Conservation (phyloP, 1,284 basidiomycete genomes). For the Calocybe gambosa region DNA sequence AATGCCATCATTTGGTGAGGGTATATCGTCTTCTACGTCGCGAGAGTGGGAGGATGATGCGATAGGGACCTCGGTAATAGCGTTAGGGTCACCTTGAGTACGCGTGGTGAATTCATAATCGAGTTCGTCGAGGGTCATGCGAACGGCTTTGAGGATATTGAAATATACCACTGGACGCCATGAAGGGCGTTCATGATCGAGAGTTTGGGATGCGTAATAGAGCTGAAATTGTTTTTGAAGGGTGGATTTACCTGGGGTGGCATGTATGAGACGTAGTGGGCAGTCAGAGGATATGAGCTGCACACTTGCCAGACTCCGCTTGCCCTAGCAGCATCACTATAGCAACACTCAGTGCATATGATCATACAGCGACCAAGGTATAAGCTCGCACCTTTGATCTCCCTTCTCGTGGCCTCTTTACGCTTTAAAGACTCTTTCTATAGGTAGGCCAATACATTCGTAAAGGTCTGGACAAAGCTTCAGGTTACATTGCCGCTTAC, state of each 20-base stretch:
- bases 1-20: constrained; percentile 17
- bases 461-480: background rate
- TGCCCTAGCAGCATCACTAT: constrained; percentile 67
- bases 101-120: constrained; percentile 46
- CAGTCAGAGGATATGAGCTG: background rate
- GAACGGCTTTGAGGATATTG: constrained; percentile 73
- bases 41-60: constrained; percentile 12
- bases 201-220: constrained; percentile 62
- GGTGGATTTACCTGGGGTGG: constrained; percentile 58
- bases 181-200: constrained; percentile 63
- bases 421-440: constrained; percentile 53
- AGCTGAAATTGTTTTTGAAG: constrained; percentile 79
- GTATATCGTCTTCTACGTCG: constrained; percentile 1
- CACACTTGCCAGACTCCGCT: constrained; percentile 53
- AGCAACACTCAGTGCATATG: too few species aligned
- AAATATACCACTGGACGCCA: constrained; percentile 78
- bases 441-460: too few species aligned
- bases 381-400: constrained; percentile 67
- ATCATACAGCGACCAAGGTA: too few species aligned
- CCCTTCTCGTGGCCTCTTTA: constrained; percentile 42
- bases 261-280: background rate
- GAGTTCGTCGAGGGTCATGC: constrained; percentile 67
- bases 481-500: constrained; percentile 29
- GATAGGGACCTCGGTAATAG: constrained; percentile 11
- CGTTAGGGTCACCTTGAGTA: constrained; percentile 15